Evolutionary conservation across 768 basidiomycete species (phyloP).

Genomic region (Suillus hirtellus): DNA sequence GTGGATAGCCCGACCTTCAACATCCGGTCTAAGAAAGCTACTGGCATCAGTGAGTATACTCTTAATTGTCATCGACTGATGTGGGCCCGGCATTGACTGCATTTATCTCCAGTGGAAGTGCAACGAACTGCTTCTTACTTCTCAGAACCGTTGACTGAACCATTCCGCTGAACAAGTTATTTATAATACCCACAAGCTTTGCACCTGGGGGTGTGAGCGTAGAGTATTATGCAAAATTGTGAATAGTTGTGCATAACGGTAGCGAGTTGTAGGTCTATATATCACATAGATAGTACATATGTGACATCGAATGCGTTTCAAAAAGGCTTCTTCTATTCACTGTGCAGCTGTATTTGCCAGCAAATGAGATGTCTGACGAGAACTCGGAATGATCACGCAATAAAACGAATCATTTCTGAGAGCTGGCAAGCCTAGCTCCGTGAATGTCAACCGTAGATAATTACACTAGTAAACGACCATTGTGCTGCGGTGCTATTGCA

Average conservation of each 20-base stretch:
- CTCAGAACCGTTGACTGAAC: constrained; percentile 37
- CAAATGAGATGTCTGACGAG: no score
- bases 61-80: not conserved
- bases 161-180: not conserved
- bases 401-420: not conserved
- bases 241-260: no score
- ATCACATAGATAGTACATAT: no score
- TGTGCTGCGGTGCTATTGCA: not conserved
- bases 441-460: not conserved
- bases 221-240: not conserved
- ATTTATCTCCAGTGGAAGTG: not conserved
- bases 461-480: not conserved
- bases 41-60: not conserved
- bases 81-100: not conserved
- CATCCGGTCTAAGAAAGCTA: not conserved
- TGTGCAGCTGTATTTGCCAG: no score
- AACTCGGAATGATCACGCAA: no score
- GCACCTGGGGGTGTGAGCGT: not conserved
- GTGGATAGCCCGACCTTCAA: not conserved
- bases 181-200: not conserved
- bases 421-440: not conserved
- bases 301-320: no score
- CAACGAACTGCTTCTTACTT: constrained; percentile 39
- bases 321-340: no score
- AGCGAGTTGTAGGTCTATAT: no score